These are phyloP conservation scores for Lolium multiflorum DNA, from an alignment of 176 grass and related monocot species.

Conservation along the genomic window DNA sequence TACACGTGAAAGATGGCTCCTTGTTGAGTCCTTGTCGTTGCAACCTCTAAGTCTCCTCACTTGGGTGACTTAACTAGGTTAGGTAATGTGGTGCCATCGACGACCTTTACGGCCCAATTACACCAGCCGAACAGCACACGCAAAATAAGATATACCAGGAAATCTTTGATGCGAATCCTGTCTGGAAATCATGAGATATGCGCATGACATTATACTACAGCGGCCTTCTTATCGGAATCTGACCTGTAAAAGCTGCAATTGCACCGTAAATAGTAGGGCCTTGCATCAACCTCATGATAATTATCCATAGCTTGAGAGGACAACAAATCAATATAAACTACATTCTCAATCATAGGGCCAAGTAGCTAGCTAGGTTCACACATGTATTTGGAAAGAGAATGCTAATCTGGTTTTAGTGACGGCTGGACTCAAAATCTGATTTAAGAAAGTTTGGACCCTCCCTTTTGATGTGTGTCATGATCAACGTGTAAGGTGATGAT, in stretches of 20 bases:
- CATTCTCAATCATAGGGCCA: neutral
- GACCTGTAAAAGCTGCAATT: neutral
- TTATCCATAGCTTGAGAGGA: neutral
- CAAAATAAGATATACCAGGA: neutral
- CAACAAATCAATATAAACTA: neutral
- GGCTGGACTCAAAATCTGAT: neutral
- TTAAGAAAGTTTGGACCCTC: no score
- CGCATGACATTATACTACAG: neutral
- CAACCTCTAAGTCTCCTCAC: neutral
- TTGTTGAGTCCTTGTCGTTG: neutral
- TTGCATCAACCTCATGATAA: neutral
- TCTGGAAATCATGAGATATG: constrained; percentile 16
- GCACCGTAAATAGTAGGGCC: neutral
- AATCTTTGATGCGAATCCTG: constrained; percentile 30
- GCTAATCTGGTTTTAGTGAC: neutral
- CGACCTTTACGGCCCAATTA: constrained; percentile 41
- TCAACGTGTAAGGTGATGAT: no score
- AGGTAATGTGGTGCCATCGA: constrained; percentile 31
- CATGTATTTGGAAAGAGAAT: neutral
- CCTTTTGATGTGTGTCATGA: no score
- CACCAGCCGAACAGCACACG: neutral
- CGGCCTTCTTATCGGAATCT: neutral
- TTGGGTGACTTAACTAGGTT: constrained; percentile 22
- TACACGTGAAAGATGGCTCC: neutral
- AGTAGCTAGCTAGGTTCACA: neutral